A percentile compares a stretch with the other conserved stretches of the same genome.
Conservation (phyloP, 768 basidiomycete genomes). For the Macrolepiota fuliginosa region DNA sequence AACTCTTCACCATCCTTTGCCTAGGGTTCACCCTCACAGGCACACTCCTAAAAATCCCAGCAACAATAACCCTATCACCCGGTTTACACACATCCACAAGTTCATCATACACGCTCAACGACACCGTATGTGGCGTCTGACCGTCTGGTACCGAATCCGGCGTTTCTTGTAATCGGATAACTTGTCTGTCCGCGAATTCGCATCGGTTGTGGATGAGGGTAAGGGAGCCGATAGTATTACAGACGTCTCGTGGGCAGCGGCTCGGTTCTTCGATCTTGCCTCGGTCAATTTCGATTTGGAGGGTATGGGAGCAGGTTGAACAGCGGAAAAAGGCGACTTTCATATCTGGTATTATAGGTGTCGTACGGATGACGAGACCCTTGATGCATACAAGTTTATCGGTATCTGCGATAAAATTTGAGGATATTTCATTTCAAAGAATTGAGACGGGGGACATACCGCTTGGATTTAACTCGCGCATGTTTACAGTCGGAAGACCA, state of each 20-base stretch:
- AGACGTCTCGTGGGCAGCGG: slow-evolving; percentile 91
- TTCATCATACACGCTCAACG: slow-evolving; percentile 96
- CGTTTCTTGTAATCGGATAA: slow-evolving; percentile 94
- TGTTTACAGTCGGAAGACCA: slow-evolving; percentile 80
- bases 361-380: slow-evolving; percentile 95
- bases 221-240: slow-evolving; percentile 86
- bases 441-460: slow-evolving; percentile 44
- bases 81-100: slow-evolving; percentile 96
- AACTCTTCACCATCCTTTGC: slow-evolving; percentile 86
- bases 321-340: slow-evolving; percentile 98
- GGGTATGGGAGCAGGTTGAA: slow-evolving; percentile 92
- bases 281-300: slow-evolving; percentile 96
- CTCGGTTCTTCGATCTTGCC: slow-evolving; percentile 94
- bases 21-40: slow-evolving; percentile 95
- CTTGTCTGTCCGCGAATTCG: slow-evolving; percentile 94
- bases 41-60: slow-evolving; percentile 92
- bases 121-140: slow-evolving; percentile 97
- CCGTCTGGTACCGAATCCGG: slow-evolving; percentile 98
- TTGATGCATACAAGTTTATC: slow-evolving; percentile 97
- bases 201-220: slow-evolving; percentile 95
- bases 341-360: slow-evolving; percentile 99
- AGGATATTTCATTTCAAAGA: background rate
- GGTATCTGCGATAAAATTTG: slow-evolving; percentile 60
- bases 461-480: slow-evolving; percentile 92
- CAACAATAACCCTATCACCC: slow-evolving; percentile 87